Conservation (phyloP, 1,139 yeast species). For the Yamadazyma aaseri region DNA sequence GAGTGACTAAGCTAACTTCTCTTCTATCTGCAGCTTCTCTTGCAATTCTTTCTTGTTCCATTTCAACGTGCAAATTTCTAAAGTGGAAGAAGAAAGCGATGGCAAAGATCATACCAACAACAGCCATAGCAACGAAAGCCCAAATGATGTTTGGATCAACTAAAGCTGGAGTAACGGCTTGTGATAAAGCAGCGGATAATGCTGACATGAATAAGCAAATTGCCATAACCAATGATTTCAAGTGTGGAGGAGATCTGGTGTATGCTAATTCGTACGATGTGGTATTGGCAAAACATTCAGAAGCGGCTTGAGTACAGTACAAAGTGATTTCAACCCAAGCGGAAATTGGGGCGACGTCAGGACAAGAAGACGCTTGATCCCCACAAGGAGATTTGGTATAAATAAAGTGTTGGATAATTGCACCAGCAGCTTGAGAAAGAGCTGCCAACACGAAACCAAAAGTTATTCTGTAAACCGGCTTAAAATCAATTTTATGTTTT, state of each 20-base stretch:
- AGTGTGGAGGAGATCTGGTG: slow-evolving; percentile 62
- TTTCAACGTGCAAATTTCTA: slow-evolving; percentile 51
- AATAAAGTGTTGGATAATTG: slow-evolving; percentile 34
- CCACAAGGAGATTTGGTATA: slow-evolving; percentile 42
- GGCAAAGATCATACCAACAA: slow-evolving; percentile 33
- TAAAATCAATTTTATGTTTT: slow-evolving; percentile 38
- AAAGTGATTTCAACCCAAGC: slow-evolving; percentile 55
- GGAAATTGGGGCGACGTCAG: slow-evolving; percentile 52
- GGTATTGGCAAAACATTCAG: slow-evolving; percentile 68
- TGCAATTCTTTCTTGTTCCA: slow-evolving; percentile 42
- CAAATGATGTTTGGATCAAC: slow-evolving; percentile 17
- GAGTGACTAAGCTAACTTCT: slow-evolving; percentile 8
- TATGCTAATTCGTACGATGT: slow-evolving; percentile 73
- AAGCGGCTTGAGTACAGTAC: slow-evolving; percentile 57
- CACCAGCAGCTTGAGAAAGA: slow-evolving; percentile 41
- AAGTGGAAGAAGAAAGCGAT: slow-evolving; percentile 43
- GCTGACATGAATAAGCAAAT: slow-evolving; percentile 62
- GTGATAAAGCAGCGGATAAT: slow-evolving; percentile 55
- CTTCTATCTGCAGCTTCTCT: slow-evolving; percentile 23
- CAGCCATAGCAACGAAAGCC: slow-evolving; percentile 19
- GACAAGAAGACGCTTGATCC: slow-evolving; percentile 29
- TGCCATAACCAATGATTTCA: slow-evolving; percentile 70
- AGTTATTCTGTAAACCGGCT: slow-evolving; percentile 35
- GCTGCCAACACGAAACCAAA: slow-evolving; percentile 38
- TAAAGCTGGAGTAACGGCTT: slow-evolving; percentile 53